Conservation (phyloP, 1,139 yeast species). For the Scheffersomyces segobiensis region DNA sequence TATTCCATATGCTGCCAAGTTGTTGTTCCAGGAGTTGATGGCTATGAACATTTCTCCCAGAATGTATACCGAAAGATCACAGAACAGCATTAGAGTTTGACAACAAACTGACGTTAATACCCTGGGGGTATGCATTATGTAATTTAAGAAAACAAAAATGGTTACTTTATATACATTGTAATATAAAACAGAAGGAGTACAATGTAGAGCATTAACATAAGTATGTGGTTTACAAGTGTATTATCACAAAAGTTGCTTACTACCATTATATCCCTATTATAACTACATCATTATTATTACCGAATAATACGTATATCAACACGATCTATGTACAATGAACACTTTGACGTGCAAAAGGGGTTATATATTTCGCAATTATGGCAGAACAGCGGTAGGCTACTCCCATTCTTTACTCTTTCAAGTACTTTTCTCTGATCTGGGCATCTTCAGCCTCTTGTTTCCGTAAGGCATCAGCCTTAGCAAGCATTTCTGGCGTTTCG, state of each 20-base stretch:
- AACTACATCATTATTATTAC: neutral
- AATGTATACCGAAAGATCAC: slow-evolving; percentile 68
- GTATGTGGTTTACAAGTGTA: too few species aligned
- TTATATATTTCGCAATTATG: too few species aligned
- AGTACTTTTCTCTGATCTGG: slow-evolving; percentile 38
- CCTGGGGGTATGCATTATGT: slow-evolving; percentile 8
- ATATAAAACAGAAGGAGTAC: slow-evolving; percentile 1
- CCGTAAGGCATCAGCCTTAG: slow-evolving; percentile 41
- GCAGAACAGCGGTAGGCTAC: neutral
- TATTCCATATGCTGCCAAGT: slow-evolving; percentile 95
- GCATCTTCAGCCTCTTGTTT: slow-evolving; percentile 34
- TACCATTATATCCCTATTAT: neutral
- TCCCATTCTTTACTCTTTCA: slow-evolving; percentile 17
- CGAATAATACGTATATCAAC: neutral
- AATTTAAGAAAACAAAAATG: slow-evolving; percentile 2
- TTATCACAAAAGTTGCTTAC: too few species aligned
- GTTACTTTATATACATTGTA: slow-evolving; percentile 3
- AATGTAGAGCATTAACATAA: neutral
- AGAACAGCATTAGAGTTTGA: slow-evolving; percentile 41
- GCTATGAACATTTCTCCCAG: slow-evolving; percentile 96
- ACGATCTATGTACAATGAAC: neutral
- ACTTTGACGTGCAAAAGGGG: neutral
- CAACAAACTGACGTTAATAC: slow-evolving; percentile 2
- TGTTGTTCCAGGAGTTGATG: slow-evolving; percentile 96
- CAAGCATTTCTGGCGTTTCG: slow-evolving; percentile 58